Base-by-base conservation (phyloP, 2,329 filamentous ascomycete genomes). In the Hawksworthiomyces lignivorus region DNA sequence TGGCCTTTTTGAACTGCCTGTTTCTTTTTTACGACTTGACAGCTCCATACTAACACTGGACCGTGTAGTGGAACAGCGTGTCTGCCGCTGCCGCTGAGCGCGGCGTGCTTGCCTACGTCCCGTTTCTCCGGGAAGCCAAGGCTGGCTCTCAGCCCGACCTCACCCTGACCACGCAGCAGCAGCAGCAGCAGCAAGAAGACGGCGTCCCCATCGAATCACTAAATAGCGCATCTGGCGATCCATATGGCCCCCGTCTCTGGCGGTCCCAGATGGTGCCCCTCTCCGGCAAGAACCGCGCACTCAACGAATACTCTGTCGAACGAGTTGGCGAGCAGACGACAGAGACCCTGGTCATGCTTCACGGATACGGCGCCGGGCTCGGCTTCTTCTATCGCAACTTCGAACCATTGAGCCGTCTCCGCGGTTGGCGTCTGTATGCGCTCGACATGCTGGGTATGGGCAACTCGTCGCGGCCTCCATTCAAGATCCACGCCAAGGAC, bases 381-480 rank as follows among this genome's bases (percentile, higher is more conserved):
- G 92, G 90, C 18, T 97, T 98, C 65, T 98, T 94, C 71, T 98
- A 96, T 72, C 90, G 92, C 65, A 98, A 98, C 60, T 95, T 94
- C 47, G 92, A 98, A 62, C 80, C 82, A 6, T 66, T 98, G 26
- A 89, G 83, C 34, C 80, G 89, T 15, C 67, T 80, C 1, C 70
- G 74, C 21, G 88, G 89, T 21, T 94, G 92, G 80, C 89, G 87
- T 55, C 66, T 98, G 15, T 97, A 92, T 58, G 87, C 90, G 1
- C 69, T 98, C n/a, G 90, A 98, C 56, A 79, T 97, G 73, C 72
- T 96, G 14, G 90, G 90, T 45, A 96, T 96, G 86, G 90, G 90
- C 45, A 82, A 94, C 55, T 94, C 86, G 44, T 82, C 79, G 20
- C 74, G 90, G 5, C 90, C 92, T 2, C 65, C 79, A 0, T 98